Conservation (phyloP, 2,329 filamentous ascomycete species). For the Raffaelea ambrosiae region DNA sequence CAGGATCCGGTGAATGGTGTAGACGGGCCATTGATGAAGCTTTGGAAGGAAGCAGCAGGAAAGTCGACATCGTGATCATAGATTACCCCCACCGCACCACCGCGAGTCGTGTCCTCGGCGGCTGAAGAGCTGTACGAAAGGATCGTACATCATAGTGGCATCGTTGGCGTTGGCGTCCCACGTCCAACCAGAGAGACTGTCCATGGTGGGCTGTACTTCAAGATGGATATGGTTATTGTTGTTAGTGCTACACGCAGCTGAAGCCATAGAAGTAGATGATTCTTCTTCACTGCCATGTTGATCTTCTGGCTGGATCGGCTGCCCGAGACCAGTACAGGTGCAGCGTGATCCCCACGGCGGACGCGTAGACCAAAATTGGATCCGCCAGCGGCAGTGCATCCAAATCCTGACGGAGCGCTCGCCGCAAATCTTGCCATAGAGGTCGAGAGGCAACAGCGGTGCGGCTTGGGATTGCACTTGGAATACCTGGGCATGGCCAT, state of each 20-base stretch:
- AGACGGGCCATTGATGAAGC: neutral
- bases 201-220: too few relatives aligned
- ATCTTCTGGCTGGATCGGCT: neutral
- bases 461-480: neutral
- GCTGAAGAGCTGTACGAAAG: neutral
- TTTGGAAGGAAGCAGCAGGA: neutral
- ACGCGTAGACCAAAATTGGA: constrained; percentile 1
- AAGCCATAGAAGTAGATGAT: neutral
- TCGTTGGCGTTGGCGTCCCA: constrained; percentile 1
- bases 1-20: neutral
- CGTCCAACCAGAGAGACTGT: neutral
- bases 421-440: neutral
- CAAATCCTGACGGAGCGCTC: neutral
- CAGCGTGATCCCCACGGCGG: neutral
- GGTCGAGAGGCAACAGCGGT: neutral
- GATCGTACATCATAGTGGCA: constrained; percentile 1
- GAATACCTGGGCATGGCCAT: too few relatives aligned
- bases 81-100: constrained; percentile 1
- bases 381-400: neutral
- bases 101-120: neutral
- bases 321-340: constrained; percentile 4
- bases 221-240: neutral
- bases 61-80: too few relatives aligned
- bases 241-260: neutral
- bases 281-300: neutral